Evolutionary conservation across 2,329 filamentous ascomycete genomes (phyloP).

Genomic region (Alternaria viburni): DNA sequence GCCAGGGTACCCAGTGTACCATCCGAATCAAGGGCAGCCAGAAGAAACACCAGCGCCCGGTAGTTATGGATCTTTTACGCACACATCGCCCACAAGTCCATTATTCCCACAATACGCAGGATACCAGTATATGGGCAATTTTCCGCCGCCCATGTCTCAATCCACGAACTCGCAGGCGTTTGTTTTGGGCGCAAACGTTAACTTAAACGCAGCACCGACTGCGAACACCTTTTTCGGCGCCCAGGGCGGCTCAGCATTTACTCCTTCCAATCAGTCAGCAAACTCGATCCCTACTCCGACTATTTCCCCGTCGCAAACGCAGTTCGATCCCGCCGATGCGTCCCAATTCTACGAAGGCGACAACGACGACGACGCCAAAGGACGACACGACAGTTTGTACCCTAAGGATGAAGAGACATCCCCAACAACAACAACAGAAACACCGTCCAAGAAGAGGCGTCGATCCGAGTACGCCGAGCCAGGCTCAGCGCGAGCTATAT

Average conservation of each 20-base stretch:
- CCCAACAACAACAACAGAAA: not conserved
- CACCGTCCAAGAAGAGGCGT: not conserved
- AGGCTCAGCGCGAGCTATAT: conserved; percentile 37
- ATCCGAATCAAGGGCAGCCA: not conserved
- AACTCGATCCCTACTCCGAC: not conserved
- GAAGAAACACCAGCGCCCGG: not conserved
- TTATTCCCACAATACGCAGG: not conserved
- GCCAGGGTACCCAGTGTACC: not conserved
- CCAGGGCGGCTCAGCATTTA: not conserved
- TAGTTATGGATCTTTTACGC: not conserved
- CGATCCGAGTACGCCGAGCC: conserved; percentile 27
- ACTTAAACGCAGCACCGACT: not conserved
- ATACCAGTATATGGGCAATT: not conserved
- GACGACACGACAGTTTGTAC: not conserved
- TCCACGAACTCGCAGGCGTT: not conserved
- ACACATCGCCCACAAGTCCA: not conserved
- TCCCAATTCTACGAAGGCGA: not conserved
- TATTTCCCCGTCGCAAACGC: conserved; percentile 1
- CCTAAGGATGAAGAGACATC: not conserved
- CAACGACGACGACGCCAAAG: not conserved
- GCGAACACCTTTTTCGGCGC: not conserved
- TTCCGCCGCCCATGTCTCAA: not conserved
- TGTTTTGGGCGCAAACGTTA: not conserved
- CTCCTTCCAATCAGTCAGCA: not conserved
- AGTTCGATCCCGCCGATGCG: not conserved